Evolutionary conservation across 2,329 filamentous ascomycete genomes (phyloP), one percentile per base, ranked within the genome.

Genomic region (Leptographium flavum): DNA sequence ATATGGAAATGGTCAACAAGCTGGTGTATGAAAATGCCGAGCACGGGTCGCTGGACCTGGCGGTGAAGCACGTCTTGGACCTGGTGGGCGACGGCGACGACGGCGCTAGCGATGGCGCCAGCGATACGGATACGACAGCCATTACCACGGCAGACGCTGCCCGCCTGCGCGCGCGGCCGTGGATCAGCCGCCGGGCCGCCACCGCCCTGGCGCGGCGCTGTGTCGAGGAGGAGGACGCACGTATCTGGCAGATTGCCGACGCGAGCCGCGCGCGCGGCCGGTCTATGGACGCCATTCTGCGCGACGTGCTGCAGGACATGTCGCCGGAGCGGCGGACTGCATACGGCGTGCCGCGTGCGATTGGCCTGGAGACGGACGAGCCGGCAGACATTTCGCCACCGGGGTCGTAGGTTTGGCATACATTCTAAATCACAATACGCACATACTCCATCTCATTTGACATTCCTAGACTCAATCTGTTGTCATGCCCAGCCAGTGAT

Each of bases 131-230:
- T 8, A n/a, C n/a, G n/a, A n/a, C n/a, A n/a, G 22, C 37, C 7
- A 15, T 13, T 14, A 15, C 31, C 14, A 27, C 25, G 25, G 14
- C 23, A 21, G 15, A 13, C 2, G 23, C 5, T 5, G 17, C 13
- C 25, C 10, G 11, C 23, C 11, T 27, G n/a, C 35, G 19, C 5
- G 25, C 41, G 45, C 27, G 50, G 48, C 45, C 52, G 44, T 65
- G 61, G 60, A 52, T 63, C 32, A 58, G 54, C 49, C 53, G 50
- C 38, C 51, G 45, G 30, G 57, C 62, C 1, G 56, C 63, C 8
- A 41, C 59, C 9, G 57, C 54, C 9, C 57, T 67, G 36, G 52
- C 62, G 10, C 51, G 54, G 42, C 56, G 60, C 30, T 63, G 62
- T 46, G 55, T 62, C 41, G 47, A 53, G 27, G 56, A 57, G 7